phyloP scores from a whole-genome alignment of 2,329 filamentous ascomycete genomes.

The Talaromyces rugulosus region DNA sequence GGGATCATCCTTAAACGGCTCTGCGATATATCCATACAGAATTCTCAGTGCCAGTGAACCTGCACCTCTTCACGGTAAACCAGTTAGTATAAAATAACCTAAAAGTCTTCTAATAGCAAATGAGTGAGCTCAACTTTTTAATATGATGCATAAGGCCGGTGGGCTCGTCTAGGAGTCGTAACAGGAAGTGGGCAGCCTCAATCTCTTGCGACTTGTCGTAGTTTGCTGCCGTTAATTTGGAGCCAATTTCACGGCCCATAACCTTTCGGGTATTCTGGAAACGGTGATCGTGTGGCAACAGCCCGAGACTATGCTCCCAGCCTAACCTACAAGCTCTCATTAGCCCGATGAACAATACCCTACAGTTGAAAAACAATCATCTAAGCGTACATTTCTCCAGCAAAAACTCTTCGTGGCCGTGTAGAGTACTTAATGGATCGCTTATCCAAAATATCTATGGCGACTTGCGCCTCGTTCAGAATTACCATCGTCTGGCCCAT shows the following conservation, averaged over 20 bases:
- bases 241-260: constrained; percentile 42
- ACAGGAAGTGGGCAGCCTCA: constrained; percentile 42
- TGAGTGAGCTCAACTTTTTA: constrained; percentile 24
- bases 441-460: constrained; percentile 31
- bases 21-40: constrained; percentile 43
- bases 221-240: constrained; percentile 33
- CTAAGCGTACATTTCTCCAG: constrained; percentile 35
- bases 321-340: constrained; percentile 25
- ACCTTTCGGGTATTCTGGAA: constrained; percentile 44
- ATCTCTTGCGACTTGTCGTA: constrained; percentile 42
- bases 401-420: constrained; percentile 25
- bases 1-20: constrained; percentile 36
- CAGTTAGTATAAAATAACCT: not conserved
- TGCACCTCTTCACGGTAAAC: constrained; percentile 24
- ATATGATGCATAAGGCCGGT: constrained; percentile 38
- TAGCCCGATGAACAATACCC: not conserved
- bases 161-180: constrained; percentile 39
- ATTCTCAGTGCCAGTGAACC: constrained; percentile 40
- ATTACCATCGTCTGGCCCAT: constrained; percentile 35
- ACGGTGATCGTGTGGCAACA: constrained; percentile 33
- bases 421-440: constrained; percentile 25
- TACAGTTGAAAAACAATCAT: constrained; percentile 24
- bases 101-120: not conserved
- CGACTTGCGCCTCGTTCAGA: constrained; percentile 27
- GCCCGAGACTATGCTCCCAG: constrained; percentile 32